phyloP scores from a whole-genome alignment of 192 early-diverging fungal species.

The Mortierella hygrophila region DNA sequence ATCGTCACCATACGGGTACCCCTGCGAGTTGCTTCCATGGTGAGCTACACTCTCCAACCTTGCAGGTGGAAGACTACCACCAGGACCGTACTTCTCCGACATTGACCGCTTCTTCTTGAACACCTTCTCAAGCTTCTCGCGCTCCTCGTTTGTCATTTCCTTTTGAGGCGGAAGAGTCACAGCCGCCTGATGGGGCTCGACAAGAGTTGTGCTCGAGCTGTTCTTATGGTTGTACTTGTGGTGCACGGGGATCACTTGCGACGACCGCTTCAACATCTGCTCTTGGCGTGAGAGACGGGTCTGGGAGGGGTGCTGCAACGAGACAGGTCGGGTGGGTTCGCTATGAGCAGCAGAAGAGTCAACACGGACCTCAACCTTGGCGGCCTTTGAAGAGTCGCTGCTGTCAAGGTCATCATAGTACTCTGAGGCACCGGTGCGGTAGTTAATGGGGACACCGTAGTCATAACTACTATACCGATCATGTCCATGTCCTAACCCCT shows the following conservation, averaged over 20 bases:
- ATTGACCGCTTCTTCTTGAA: constrained; percentile 18
- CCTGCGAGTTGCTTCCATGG: neutral
- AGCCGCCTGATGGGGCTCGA: neutral
- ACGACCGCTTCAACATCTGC: constrained; percentile 19
- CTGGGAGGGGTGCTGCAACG: neutral
- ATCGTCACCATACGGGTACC: neutral
- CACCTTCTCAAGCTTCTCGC: constrained; percentile 14
- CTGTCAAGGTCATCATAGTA: neutral
- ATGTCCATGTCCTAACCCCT: neutral
- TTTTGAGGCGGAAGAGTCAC: neutral
- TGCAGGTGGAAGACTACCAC: neutral
- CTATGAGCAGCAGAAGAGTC: neutral
- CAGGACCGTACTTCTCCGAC: constrained; percentile 3
- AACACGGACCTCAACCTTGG: neutral
- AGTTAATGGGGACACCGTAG: constrained; percentile 16
- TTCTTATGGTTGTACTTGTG: neutral
- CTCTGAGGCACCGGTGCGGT: constrained; percentile 5
- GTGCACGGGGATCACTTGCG: constrained; percentile 7
- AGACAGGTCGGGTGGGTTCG: neutral
- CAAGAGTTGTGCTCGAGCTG: neutral
- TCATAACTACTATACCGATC: constrained; percentile 15
- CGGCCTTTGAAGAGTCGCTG: neutral
- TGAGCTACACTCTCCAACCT: neutral
- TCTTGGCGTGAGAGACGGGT: neutral
- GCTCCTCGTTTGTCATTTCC: constrained; percentile 13